Base-by-base conservation (phyloP, 306 rosid species). In the Cajanus cajan region DNA sequence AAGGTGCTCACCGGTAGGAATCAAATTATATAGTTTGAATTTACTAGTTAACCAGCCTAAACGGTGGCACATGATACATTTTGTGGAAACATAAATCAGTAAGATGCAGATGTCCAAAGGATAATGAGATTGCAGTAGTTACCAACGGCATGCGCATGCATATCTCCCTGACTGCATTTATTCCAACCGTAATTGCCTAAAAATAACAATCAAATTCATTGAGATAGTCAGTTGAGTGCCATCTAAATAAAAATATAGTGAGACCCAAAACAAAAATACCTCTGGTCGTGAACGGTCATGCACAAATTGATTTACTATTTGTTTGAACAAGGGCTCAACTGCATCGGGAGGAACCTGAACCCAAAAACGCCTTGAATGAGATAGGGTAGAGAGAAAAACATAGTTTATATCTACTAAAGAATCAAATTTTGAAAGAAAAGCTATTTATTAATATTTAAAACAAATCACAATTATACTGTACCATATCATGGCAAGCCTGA, bases 401-500 rank as follows among this genome's bases (percentile, higher is more conserved):
- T 11, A 63, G 31, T 40, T n/a, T 6, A 63, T 51, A 22, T 64
- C 22, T 18, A 82, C 41, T 41, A 66, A 21, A 68, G 11, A 13
- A 40, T n/a, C 41, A 48, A 50, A 37, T 4, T 78, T 64, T 67
- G 9, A 83, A 12, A 36, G 74, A 57, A 16, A 82, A 66, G n/a
- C n/a, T n/a, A 57, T 55, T 48, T 78, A 78, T 15, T 74, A 78
- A 12, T 40, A 50, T 33, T 6, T 31, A 69, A 34, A 78, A 16
- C 14, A 55, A 68, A 71, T 8, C 36, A 58, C 41, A 81, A 57
- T 43, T 31, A 43, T 71, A 70, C 65, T 43, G 41, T 88, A 94
- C 98, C 98, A 89, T 86, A 78, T 94, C 97, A 85, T 94, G 98
- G 87, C 98, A 92, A 24, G 98, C 87, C 83, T 92, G 97, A 80